Evolutionary conservation across 2,329 filamentous ascomycete genomes (phyloP).

Genomic region (Pseudogymnoascus sp.): DNA sequence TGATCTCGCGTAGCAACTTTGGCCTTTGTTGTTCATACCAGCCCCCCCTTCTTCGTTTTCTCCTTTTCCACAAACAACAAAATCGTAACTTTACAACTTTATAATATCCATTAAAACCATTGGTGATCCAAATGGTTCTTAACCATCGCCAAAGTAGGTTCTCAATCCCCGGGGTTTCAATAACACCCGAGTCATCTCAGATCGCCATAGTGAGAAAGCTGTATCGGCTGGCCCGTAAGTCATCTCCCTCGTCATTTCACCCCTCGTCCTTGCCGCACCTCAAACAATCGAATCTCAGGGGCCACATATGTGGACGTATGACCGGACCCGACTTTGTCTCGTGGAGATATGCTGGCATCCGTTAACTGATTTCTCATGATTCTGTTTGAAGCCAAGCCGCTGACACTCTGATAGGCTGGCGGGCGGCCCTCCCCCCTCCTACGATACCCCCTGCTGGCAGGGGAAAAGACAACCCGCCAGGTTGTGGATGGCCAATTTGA

Average conservation of each 20-base stretch:
- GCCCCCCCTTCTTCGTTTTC: too few species aligned
- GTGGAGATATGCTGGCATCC: background rate
- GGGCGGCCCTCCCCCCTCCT: background rate
- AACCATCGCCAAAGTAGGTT: background rate
- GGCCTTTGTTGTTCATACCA: background rate
- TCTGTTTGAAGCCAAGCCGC: background rate
- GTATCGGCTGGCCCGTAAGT: background rate
- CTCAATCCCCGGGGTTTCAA: background rate
- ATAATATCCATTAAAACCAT: background rate
- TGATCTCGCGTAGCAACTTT: constrained; percentile 7
- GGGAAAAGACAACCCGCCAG: background rate
- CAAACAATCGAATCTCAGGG: background rate
- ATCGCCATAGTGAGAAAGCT: background rate
- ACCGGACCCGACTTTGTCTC: background rate
- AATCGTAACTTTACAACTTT: too few species aligned
- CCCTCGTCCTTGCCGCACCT: background rate
- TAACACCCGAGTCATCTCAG: background rate
- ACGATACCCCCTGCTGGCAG: background rate
- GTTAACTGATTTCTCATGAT: background rate
- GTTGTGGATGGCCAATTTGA: too few species aligned
- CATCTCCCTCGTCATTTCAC: background rate
- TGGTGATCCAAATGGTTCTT: background rate
- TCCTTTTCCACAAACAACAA: background rate
- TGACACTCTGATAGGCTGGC: background rate
- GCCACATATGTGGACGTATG: background rate